Conservation (phyloP, 257 asterid genomes). For the Lycium ferocissimum region DNA sequence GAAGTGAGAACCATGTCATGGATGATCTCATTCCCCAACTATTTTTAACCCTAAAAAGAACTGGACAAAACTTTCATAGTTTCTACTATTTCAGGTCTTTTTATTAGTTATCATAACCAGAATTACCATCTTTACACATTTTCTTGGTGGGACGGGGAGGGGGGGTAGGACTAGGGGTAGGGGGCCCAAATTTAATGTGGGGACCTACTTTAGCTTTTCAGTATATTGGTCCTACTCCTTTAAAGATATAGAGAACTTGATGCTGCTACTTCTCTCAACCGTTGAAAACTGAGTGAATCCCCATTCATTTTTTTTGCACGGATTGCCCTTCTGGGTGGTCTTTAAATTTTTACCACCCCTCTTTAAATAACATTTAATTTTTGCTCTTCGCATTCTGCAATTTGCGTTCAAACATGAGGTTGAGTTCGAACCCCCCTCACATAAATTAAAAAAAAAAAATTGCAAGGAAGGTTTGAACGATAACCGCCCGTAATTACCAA, state of each 20-base stretch:
- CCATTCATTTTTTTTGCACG: too few species aligned
- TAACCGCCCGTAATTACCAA: too few species aligned
- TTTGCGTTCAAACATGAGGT: too few species aligned
- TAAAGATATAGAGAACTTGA: slow-evolving; percentile 23
- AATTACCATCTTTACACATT: neutral
- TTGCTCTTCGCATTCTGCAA: too few species aligned
- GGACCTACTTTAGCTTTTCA: neutral
- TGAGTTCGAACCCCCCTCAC: too few species aligned
- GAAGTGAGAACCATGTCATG: slow-evolving; percentile 25
- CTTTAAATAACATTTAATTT: too few species aligned
- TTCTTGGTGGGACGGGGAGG: neutral
- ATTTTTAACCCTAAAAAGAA: neutral
- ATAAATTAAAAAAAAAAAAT: too few species aligned
- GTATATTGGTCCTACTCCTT: neutral
- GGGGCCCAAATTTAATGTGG: slow-evolving; percentile 17
- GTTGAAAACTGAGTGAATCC: too few species aligned
- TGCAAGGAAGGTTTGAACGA: too few species aligned
- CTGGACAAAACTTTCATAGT: neutral
- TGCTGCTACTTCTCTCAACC: slow-evolving; percentile 13
- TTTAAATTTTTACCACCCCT: too few species aligned
- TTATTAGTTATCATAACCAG: neutral
- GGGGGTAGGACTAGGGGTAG: neutral
- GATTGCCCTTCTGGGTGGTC: too few species aligned
- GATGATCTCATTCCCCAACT: slow-evolving; percentile 26
- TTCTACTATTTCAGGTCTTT: neutral